A percentile compares a stretch with the other conserved stretches of the same genome.
These are phyloP conservation scores for Myxozyma mucilagina DNA, from an alignment of 805 yeast genomes.

Conservation along the genomic window DNA sequence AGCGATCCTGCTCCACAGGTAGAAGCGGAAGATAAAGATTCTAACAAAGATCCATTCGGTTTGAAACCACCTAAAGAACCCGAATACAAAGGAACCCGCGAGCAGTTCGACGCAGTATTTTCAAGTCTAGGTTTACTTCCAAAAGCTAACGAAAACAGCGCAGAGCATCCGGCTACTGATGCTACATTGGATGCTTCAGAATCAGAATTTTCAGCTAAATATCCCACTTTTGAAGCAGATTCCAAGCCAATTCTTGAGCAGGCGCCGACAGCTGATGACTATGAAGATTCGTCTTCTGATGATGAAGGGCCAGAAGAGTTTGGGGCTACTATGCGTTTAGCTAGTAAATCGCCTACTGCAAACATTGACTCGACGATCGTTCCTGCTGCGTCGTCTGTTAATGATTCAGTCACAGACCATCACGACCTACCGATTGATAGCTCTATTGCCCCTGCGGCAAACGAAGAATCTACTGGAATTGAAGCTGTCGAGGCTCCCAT, in stretches of 20 bases:
- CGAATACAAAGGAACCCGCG: conserved; percentile 25
- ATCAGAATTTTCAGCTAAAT: conserved; percentile 25
- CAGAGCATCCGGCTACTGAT: background rate
- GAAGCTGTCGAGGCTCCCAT: background rate
- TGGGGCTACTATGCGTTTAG: conserved; percentile 7
- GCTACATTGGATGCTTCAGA: background rate
- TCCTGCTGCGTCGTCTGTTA: background rate
- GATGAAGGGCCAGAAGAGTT: conserved; percentile 36
- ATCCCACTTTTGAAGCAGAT: conserved; percentile 35
- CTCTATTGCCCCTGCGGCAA: no score
- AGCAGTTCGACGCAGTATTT: conserved; percentile 30
- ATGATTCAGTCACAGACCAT: no score
- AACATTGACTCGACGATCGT: background rate
- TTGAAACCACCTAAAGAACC: conserved; percentile 4
- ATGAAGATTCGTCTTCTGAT: conserved; percentile 36
- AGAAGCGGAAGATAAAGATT: conserved; percentile 12
- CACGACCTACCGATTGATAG: no score
- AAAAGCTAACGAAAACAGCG: background rate
- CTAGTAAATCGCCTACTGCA: background rate
- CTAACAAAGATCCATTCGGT: conserved; percentile 24
- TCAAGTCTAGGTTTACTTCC: conserved; percentile 23
- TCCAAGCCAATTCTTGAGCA: conserved; percentile 29
- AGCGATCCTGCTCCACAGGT: conserved; percentile 1
- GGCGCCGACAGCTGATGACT: conserved; percentile 31
- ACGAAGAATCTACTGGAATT: no score